A percentile compares a stretch with the other conserved stretches of the same genome.
These are phyloP conservation scores for Sporothrix humicola DNA, from an alignment of 2,329 filamentous ascomycete genomes.

Conservation along the genomic window DNA sequence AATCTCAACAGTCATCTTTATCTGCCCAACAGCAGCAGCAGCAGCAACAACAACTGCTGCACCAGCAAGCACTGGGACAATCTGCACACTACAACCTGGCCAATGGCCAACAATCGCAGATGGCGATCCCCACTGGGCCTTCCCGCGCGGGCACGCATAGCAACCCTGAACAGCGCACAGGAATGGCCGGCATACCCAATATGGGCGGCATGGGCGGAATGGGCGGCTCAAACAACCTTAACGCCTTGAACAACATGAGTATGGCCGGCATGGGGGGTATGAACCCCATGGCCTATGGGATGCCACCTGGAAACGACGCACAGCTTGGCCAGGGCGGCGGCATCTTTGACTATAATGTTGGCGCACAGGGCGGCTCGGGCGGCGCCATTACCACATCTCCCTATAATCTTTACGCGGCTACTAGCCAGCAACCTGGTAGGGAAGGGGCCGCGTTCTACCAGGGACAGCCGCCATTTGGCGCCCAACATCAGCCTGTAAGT, in stretches of 20 bases:
- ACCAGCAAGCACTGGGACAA: slow-evolving; percentile 18
- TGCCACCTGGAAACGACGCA: slow-evolving; percentile 25
- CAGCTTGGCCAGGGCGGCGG: slow-evolving; percentile 29
- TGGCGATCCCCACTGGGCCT: slow-evolving; percentile 35
- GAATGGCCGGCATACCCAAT: slow-evolving; percentile 47
- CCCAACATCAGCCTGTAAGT: slow-evolving; percentile 65
- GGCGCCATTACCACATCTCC: slow-evolving; percentile 53
- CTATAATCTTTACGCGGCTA: slow-evolving; percentile 74
- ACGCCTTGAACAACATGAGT: slow-evolving; percentile 56
- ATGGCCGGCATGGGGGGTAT: slow-evolving; percentile 46
- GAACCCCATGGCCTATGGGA: slow-evolving; percentile 42
- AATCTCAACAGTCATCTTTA: slow-evolving; percentile 12
- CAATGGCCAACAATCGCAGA: slow-evolving; percentile 30
- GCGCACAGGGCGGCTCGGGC: not conserved
- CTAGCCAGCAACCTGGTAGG: slow-evolving; percentile 67
- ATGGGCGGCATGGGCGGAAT: slow-evolving; percentile 21
- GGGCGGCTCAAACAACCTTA: slow-evolving; percentile 46
- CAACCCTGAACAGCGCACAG: slow-evolving; percentile 6
- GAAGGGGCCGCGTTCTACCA: slow-evolving; percentile 71
- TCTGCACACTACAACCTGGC: slow-evolving; percentile 23
- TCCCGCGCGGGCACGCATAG: slow-evolving; percentile 31
- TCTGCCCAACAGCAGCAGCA: slow-evolving; percentile 5
- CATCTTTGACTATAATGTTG: slow-evolving; percentile 33
- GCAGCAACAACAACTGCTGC: slow-evolving; percentile 24
- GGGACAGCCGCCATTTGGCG: slow-evolving; percentile 57